Conservation (phyloP, 345 rosid genomes). For the Capsella bursapastoris region DNA sequence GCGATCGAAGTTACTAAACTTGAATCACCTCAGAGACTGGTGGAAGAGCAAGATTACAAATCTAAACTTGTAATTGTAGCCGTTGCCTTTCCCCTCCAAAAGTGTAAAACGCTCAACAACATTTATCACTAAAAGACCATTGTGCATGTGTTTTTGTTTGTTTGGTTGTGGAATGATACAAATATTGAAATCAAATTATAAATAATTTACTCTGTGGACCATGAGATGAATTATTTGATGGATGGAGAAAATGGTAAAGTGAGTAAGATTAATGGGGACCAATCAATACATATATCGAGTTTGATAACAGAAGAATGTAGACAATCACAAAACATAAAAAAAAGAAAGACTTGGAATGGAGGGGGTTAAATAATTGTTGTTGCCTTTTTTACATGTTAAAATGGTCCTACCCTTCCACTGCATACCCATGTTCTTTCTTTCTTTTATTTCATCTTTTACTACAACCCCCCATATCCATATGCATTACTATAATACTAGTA, state of each 20-base stretch:
- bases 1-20: no score
- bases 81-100: no score
- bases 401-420: constrained; percentile 38
- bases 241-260: background rate
- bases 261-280: constrained; percentile 29
- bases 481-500: background rate
- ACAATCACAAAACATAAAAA: constrained; percentile 24
- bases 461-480: background rate
- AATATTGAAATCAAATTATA: no score
- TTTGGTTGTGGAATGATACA: no score
- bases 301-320: constrained; percentile 14
- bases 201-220: no score
- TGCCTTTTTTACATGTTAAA: constrained; percentile 30
- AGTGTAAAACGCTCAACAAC: no score
- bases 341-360: background rate
- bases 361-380: constrained; percentile 41
- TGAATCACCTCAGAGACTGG: no score
- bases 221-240: background rate
- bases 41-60: no score
- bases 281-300: background rate
- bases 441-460: constrained; percentile 3
- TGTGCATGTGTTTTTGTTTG: no score
- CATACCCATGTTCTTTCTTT: constrained; percentile 31
- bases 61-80: no score
- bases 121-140: no score